Evolutionary conservation across 2,329 filamentous ascomycete species (phyloP), one percentile per base, ranked within the genome.

Genomic region (Pseudogymnoascus sp.): DNA sequence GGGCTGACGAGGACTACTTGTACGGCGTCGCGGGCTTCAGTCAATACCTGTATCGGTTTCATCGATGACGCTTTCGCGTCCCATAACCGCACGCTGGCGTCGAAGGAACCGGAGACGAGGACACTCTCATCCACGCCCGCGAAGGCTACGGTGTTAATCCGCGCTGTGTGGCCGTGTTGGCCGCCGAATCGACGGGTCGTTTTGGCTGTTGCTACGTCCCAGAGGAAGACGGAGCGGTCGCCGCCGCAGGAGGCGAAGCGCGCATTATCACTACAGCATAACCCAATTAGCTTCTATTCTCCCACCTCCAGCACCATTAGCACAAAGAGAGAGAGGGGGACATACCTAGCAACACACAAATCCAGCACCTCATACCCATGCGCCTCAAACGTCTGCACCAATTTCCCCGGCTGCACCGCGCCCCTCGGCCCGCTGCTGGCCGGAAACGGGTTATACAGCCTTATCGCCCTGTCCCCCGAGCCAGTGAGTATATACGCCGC

Each of bases 281-380:
- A 23, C 2, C 11, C 0, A 6, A 23, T 47, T 47, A 47, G 42
- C 42, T 18, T 23, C 18, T 21, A 0, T 1, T 23, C 11, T 47
- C 23, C 42, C 10, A 10, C 31, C 5, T 23, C 16, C 16, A 23
- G 1, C 21, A 7, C 11, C 11, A 2, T 18, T 18, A 31, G 25
- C n/a, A n/a, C n/a, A 2, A 5, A 4, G 7, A 12, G 7, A 1
- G 7, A 12, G 7, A 25, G 8, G 33, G 23, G 18, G 23, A 5
- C n/a, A 5, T 18, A 59, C 50, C 50, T 59, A 18, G 50, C 50
- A 60, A 97, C 88, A 61, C 84, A 80, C 40, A 99, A 81, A 68
- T 90, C 89, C 65, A 97, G 86, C 6, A 99, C 89, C 69, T 92
- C 89, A 78, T 99, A 96, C 68, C 91, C 92, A 76, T 99, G 94